These are phyloP conservation scores for Waitea zeae DNA, from an alignment of 1,284 basidiomycete species.

Conservation along the genomic window DNA sequence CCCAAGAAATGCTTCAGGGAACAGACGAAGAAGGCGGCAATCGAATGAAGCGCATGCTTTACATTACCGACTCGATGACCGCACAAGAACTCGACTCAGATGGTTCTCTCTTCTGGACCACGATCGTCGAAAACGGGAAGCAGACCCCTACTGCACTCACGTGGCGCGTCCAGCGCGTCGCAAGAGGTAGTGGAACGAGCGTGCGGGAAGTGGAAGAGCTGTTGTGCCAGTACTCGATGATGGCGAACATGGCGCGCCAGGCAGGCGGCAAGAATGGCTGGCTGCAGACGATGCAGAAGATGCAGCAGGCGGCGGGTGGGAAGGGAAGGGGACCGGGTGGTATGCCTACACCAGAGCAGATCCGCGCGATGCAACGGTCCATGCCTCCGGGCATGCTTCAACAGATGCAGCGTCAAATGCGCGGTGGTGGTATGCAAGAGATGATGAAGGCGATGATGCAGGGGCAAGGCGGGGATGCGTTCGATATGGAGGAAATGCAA, in stretches of 20 bases:
- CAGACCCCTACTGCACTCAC: conserved; percentile 72
- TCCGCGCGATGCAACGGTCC: conserved; percentile 81
- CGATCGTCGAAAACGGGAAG: conserved; percentile 63
- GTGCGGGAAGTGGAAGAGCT: conserved; percentile 96
- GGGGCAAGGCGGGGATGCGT: conserved; percentile 66
- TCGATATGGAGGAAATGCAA: conserved; percentile 80
- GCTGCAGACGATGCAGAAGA: conserved; percentile 80
- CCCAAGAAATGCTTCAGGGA: conserved; percentile 77
- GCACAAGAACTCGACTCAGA: conserved; percentile 91
- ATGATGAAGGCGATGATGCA: conserved; percentile 97
- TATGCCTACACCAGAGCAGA: conserved; percentile 82
- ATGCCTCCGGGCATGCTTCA: conserved; percentile 84
- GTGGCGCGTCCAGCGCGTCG: conserved; percentile 79
- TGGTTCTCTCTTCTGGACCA: conserved; percentile 55
- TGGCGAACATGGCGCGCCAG: conserved; percentile 94
- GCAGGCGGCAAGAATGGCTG: conserved; percentile 94
- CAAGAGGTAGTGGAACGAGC: conserved; percentile 87
- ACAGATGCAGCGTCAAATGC: conserved; percentile 69
- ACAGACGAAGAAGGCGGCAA: conserved; percentile 83
- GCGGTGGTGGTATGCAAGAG: conserved; percentile 78
- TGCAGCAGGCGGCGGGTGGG: conserved; percentile 73
- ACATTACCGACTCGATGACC: conserved; percentile 98
- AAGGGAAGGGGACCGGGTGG: conserved; percentile 73
- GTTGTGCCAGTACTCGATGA: conserved; percentile 90
- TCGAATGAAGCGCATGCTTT: conserved; percentile 96